phyloP scores from a whole-genome alignment of 1,284 basidiomycete genomes.

The Mycena sp. region DNA sequence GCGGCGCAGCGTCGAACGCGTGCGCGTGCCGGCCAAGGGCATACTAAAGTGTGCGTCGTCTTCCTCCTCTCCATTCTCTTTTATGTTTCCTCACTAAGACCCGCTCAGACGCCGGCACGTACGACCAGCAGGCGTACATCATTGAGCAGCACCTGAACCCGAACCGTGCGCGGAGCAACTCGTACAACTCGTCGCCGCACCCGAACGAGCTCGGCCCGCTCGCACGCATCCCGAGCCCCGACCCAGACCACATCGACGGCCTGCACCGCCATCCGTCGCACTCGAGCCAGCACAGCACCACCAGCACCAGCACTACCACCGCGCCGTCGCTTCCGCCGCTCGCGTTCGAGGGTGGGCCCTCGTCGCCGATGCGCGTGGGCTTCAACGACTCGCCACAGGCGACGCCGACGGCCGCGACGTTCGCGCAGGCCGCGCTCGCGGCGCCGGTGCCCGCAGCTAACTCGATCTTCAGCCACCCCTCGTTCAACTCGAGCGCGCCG shows the following conservation, averaged over 20 bases:
- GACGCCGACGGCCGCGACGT: conserved; percentile 43
- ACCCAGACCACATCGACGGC: conserved; percentile 89
- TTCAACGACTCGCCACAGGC: conserved; percentile 29
- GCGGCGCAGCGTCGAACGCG: conserved; percentile 72
- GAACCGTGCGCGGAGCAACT: conserved; percentile 77
- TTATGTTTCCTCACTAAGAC: conserved; percentile 33
- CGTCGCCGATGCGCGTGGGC: background rate
- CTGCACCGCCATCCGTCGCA: conserved; percentile 72
- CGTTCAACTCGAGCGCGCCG: conserved; percentile 90
- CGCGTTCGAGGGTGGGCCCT: conserved; percentile 59
- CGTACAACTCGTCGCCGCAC: conserved; percentile 72
- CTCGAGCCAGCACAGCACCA: conserved; percentile 50
- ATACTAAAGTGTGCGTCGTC: conserved; percentile 86
- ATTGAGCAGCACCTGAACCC: conserved; percentile 50
- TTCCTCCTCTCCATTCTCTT: conserved; percentile 14
- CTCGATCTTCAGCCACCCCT: conserved; percentile 76
- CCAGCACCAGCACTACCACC: conserved; percentile 22
- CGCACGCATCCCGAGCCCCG: conserved; percentile 79
- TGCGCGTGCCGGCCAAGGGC: conserved; percentile 76
- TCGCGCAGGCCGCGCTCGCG: conserved; percentile 27
- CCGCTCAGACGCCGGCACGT: conserved; percentile 67
- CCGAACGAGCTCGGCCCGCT: conserved; percentile 75
- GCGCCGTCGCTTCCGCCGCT: conserved; percentile 60
- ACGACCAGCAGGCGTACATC: conserved; percentile 64
- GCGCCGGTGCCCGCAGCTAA: conserved; percentile 36